phyloP scores from a whole-genome alignment of 108 stramenopile species.

The Pseudonitzschia pungens region DNA sequence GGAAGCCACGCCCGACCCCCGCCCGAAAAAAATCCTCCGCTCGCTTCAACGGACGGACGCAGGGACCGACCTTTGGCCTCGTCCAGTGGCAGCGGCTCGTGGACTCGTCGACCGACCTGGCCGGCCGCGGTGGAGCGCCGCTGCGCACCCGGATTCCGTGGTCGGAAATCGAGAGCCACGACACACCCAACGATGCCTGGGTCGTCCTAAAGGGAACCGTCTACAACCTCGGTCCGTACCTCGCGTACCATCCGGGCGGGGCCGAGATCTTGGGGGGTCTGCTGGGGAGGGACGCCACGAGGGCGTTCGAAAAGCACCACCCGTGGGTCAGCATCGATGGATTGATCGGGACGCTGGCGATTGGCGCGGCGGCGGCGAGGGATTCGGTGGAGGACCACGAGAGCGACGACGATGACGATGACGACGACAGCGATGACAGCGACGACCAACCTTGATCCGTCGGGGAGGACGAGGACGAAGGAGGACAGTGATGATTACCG shows the following conservation, averaged over 20 bases:
- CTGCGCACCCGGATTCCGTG: slow-evolving; percentile 30
- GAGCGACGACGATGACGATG: neutral
- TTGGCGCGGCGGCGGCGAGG: slow-evolving; percentile 26
- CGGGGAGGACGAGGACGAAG: too few relatives aligned
- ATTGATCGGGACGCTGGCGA: slow-evolving; percentile 42
- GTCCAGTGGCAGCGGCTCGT: slow-evolving; percentile 80
- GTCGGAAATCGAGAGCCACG: slow-evolving; percentile 74
- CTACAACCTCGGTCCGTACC: slow-evolving; percentile 91
- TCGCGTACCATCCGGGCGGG: slow-evolving; percentile 97
- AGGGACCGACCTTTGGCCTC: slow-evolving; percentile 58
- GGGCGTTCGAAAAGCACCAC: slow-evolving; percentile 93
- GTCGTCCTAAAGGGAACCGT: slow-evolving; percentile 81
- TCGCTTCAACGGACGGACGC: slow-evolving; percentile 23
- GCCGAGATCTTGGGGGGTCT: slow-evolving; percentile 51
- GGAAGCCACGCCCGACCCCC: too few relatives aligned
- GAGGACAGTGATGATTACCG: too few relatives aligned
- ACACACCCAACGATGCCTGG: slow-evolving; percentile 84
- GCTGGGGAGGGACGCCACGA: slow-evolving; percentile 59
- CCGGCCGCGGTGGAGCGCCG: slow-evolving; percentile 61
- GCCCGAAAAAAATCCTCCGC: neutral
- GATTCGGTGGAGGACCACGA: neutral
- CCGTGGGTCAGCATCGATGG: slow-evolving; percentile 84
- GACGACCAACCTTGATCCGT: too few relatives aligned
- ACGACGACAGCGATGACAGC: neutral
- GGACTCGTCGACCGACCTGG: slow-evolving; percentile 53